A percentile compares a stretch with the other conserved stretches of the same genome.
Conservation (phyloP, 164 flowering plant genomes). For the Warburgia ugandensis region DNA sequence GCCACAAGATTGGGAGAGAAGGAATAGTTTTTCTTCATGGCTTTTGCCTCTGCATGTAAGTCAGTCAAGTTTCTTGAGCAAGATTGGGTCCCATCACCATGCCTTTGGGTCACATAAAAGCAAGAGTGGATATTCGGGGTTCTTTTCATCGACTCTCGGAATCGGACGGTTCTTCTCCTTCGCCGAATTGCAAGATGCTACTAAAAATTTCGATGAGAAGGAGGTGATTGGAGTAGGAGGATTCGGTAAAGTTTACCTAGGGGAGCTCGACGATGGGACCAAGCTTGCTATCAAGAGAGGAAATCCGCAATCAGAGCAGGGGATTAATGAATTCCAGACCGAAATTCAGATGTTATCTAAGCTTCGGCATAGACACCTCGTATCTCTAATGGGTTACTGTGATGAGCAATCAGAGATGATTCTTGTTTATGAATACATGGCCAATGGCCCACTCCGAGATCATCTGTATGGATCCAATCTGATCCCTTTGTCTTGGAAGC, state of each 20-base stretch:
- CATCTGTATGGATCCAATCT: conserved; percentile 63
- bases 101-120: conserved; percentile 34
- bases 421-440: conserved; percentile 88
- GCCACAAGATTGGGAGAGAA: conserved; percentile 35
- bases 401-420: conserved; percentile 85
- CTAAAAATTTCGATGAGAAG: conserved; percentile 64
- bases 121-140: conserved; percentile 28
- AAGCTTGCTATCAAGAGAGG: conserved; percentile 76
- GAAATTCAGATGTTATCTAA: conserved; percentile 80
- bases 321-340: conserved; percentile 77
- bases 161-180: conserved; percentile 58
- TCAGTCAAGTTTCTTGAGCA: conserved; percentile 14
- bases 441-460: conserved; percentile 75
- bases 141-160: conserved; percentile 30
- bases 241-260: conserved; percentile 86
- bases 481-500: conserved; percentile 61
- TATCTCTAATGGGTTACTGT: conserved; percentile 77
- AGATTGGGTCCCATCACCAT: conserved; percentile 10
- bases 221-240: conserved; percentile 82
- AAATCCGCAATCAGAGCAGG: conserved; percentile 65
- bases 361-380: conserved; percentile 82
- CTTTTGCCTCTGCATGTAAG: conserved; percentile 22
- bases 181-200: conserved; percentile 52
- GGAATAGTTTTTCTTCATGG: conserved; percentile 28
- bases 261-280: conserved; percentile 55